These are phyloP conservation scores for Thymus quinquecostatus DNA, from an alignment of 257 asterid species.

Conservation along the genomic window DNA sequence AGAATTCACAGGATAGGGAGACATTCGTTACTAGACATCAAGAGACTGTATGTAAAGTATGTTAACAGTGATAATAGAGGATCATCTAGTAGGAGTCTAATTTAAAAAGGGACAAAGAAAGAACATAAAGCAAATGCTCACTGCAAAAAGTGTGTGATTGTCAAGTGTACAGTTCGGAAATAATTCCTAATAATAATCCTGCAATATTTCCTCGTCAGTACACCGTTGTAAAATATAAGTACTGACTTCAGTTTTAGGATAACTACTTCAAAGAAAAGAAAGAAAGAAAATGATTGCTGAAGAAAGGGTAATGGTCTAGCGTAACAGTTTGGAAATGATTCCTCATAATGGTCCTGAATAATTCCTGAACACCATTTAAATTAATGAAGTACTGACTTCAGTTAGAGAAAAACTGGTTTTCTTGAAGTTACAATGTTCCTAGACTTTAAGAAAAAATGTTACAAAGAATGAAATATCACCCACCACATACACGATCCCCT, in stretches of 20 bases:
- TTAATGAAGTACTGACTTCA: constrained; percentile 16
- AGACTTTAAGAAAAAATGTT: constrained; percentile 22
- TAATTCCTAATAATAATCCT: background rate
- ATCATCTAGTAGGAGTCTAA: constrained; percentile 16
- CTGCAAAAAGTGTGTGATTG: background rate
- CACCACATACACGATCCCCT: constrained; percentile 92
- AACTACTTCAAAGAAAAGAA: background rate
- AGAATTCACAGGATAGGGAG: background rate
- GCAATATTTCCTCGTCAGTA: no score
- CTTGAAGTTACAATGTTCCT: constrained; percentile 10
- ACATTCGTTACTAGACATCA: constrained; percentile 5
- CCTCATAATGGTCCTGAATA: background rate
- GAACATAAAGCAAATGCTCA: constrained; percentile 13
- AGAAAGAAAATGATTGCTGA: constrained; percentile 15
- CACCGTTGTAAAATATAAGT: no score
- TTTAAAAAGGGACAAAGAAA: constrained; percentile 10
- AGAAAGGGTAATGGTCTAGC: constrained; percentile 1
- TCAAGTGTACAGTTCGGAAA: constrained; percentile 3
- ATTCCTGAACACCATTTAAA: constrained; percentile 10
- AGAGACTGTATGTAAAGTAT: no score
- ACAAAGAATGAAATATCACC: constrained; percentile 35
- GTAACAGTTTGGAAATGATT: background rate
- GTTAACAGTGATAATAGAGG: background rate
- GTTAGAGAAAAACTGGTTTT: constrained; percentile 2
- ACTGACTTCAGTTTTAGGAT: no score